phyloP scores from a whole-genome alignment of 306 rosid genomes.

The Boehmeria nivea region DNA sequence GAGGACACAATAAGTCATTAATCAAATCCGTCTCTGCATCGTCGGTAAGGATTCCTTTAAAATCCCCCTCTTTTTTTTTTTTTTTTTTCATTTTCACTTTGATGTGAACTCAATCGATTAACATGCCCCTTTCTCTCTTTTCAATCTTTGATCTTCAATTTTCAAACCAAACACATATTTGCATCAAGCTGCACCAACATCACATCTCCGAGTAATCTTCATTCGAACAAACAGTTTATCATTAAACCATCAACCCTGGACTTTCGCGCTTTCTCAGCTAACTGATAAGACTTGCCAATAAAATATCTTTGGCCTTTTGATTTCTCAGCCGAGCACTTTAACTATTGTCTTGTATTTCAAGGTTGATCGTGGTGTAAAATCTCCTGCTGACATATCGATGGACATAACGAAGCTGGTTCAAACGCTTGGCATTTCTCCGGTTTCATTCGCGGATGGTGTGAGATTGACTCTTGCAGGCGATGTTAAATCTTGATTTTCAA shows the following conservation, averaged over 20 bases:
- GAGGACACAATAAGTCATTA: constrained; percentile 59
- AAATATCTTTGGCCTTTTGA: neutral
- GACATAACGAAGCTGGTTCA: constrained; percentile 61
- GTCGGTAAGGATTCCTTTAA: constrained; percentile 35
- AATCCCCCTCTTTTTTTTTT: constrained; percentile 1
- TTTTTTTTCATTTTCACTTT: neutral
- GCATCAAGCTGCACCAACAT: neutral
- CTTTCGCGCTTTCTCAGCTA: neutral
- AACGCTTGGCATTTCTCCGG: constrained; percentile 50
- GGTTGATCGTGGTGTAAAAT: constrained; percentile 87
- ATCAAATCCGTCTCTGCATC: constrained; percentile 69
- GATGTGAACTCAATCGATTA: neutral
- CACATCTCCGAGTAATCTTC: neutral
- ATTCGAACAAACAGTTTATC: no score
- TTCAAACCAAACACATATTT: neutral
- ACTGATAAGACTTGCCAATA: neutral
- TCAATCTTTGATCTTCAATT: neutral
- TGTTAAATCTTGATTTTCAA: constrained; percentile 32
- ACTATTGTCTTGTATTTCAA: constrained; percentile 21
- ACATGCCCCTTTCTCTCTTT: neutral
- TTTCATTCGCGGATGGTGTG: constrained; percentile 63
- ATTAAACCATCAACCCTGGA: no score
- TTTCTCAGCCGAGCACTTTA: neutral
- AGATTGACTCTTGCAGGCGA: constrained; percentile 54
- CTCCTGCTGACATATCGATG: constrained; percentile 95